Evolutionary conservation across 1,139 yeast species (phyloP), one percentile per base, ranked within the genome.

Genomic region (Lodderomyces metapsilosis): DNA sequence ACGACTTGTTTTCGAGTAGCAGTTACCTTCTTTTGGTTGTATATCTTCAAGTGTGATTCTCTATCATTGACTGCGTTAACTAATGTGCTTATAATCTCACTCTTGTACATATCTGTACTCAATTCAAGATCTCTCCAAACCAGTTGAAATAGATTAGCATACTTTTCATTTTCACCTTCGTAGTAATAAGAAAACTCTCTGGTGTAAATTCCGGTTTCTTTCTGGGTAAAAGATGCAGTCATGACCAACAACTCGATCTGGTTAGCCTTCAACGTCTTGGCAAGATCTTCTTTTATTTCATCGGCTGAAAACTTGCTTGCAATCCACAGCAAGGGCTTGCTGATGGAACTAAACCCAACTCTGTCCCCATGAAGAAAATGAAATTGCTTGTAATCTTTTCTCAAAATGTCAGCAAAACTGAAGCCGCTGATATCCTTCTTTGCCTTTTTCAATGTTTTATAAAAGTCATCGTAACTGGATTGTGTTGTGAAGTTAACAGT

Each of bases 1-100:
- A 87, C 95, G n/a, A 89, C 88, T 58, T 86, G 94, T 56, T 89
- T 89, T 52, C 97, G 74, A 24, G 92, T 84, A 1, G 91, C 89
- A 3, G 63, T 61, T 10, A 74, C 57, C 46, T 84, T 80, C 7
- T 52, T 50, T 57, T 88, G 95, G 45, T 74, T 64, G 52, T 62
- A 79, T 9, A 74, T 51, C 33, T 51, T 52, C 40, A 72, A 54
- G 21, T 44, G 43, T 20, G 48, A 40, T 3, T 13, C 23, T 7
- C 17, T 23, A 10, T 21, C 30, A 6, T 27, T 36, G 20, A 53
- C 42, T 34, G 50, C 47, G 17, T 50, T 41, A 11, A 52, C 34
- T 1, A 44, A 47, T 12, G 53, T 43, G 7, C 41, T 43, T 8
- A 56, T 43, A 15, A 45, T 40, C 1, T 50, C 48, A 7, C 40